Evolutionary conservation across 2,329 filamentous ascomycete species (phyloP).

Genomic region (Apiospora arundinis): DNA sequence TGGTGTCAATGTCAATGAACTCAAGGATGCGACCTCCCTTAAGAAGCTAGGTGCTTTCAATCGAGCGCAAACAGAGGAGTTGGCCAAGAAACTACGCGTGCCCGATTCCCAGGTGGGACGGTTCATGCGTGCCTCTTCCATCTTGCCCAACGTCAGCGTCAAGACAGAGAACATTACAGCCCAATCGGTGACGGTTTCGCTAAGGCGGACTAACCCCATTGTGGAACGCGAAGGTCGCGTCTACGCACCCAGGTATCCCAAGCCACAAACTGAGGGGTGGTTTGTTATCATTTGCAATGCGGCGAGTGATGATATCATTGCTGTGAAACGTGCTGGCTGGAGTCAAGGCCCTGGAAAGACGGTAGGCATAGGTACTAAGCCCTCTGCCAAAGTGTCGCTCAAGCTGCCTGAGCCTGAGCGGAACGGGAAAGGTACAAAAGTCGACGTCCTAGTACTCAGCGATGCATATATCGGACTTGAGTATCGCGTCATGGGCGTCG

Average conservation of each 20-base stretch:
- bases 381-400: constrained; percentile 62
- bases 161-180: constrained; percentile 66
- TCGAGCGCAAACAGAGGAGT: constrained; percentile 38
- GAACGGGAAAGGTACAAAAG: constrained; percentile 58
- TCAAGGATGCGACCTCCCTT: constrained; percentile 45
- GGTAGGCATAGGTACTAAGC: constrained; percentile 50
- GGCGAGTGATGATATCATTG: constrained; percentile 76
- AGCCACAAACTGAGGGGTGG: constrained; percentile 92
- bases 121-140: constrained; percentile 65
- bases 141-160: constrained; percentile 74
- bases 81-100: constrained; percentile 60
- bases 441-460: constrained; percentile 81
- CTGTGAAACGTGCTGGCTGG: constrained; percentile 88
- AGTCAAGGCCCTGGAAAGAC: constrained; percentile 35
- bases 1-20: constrained; percentile 61
- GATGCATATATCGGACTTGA: constrained; percentile 86
- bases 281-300: constrained; percentile 80
- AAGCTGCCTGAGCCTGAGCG: constrained; percentile 60
- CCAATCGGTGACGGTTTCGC: constrained; percentile 64
- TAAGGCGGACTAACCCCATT: constrained; percentile 72
- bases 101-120: constrained; percentile 49
- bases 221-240: constrained; percentile 73
- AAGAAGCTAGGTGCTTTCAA: constrained; percentile 43
- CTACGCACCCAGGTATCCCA: constrained; percentile 89
- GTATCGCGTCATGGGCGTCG: constrained; percentile 54